Percentiles rank a stretch among this genome's conserved stretches.
Evolutionary conservation across 2,329 filamentous ascomycete species (phyloP).

Genomic region (Microascus cirrosus): DNA sequence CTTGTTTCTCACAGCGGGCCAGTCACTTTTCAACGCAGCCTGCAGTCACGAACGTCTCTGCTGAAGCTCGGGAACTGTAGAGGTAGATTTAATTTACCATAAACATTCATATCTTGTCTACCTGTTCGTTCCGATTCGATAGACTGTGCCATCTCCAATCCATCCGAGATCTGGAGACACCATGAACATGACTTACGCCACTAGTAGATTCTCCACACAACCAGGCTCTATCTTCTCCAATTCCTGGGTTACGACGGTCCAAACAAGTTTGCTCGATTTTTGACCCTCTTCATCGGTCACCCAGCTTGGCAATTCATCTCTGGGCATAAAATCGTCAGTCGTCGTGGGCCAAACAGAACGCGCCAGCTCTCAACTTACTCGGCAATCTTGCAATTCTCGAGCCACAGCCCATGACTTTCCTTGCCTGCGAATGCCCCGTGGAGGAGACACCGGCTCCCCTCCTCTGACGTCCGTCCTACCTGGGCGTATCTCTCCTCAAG

Average conservation of each 20-base stretch:
- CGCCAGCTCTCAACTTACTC: conserved; percentile 17
- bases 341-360: neutral
- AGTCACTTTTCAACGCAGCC: neutral
- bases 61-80: too few species aligned
- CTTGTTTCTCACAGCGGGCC: neutral
- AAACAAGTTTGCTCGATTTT: neutral
- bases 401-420: conserved; percentile 15
- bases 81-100: neutral
- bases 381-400: conserved; percentile 13
- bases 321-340: too few species aligned
- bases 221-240: neutral
- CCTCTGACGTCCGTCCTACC: conserved; percentile 13
- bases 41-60: too few species aligned
- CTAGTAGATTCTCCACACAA: neutral
- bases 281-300: neutral
- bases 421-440: conserved; percentile 12
- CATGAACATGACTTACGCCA: too few species aligned
- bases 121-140: too few species aligned
- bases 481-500: neutral
- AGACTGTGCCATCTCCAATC: too few species aligned
- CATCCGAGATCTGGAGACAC: too few species aligned
- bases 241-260: neutral
- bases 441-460: conserved; percentile 16
- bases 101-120: neutral
- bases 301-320: neutral